Evolutionary conservation across 768 basidiomycete species (phyloP), one percentile per base, ranked within the genome.

Genomic region (Agaricus bisporus): DNA sequence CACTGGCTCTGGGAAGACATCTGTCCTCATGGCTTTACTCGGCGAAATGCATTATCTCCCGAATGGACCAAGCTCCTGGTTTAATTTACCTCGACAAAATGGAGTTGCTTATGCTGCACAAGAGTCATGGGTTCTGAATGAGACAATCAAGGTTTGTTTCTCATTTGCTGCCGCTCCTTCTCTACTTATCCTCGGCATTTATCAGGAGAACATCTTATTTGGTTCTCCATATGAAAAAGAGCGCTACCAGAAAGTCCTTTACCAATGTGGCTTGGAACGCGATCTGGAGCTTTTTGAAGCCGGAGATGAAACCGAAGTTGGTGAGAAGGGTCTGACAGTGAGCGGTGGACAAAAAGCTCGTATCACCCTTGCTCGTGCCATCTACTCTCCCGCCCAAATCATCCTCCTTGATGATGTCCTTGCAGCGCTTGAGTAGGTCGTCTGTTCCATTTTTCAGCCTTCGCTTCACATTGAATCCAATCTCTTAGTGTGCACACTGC

Each of bases 51-150:
- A 85, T 61, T 81, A 78, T 56, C 63, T 75, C n/a, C 77, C 77
- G 4, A 67, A 67, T 18, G 68, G 70, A 12, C 73, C 78, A 2
- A 73, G 74, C 37, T 79, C 83, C 0, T 85, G 79, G 74, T 85
- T 75, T 67, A 79, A 79, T 56, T 74, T 90, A 4, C 88, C 88
- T 28, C 72, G 86, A 9, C 66, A 66, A 5, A 74, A 73, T 1
- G 86, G 87, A 8, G 76, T 92, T 25, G 82, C 86, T 3, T 90
- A 87, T 63, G 84, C 85, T 5, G 83, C 85, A 1, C 89, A 91
- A 64, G 86, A 89, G 63, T 80, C 85, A 1, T 92, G 87, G 88
- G 81, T 90, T 11, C 77, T 83, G 65, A 90, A 87, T 56, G 86
- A 85, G 58, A 88, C 85, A 0, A 85, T 88, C 54, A 73, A 68